A percentile compares a stretch with the other conserved stretches of the same genome.
These are phyloP conservation scores for Dryas alaskensis DNA, from an alignment of 306 rosid genomes.

Conservation along the genomic window DNA sequence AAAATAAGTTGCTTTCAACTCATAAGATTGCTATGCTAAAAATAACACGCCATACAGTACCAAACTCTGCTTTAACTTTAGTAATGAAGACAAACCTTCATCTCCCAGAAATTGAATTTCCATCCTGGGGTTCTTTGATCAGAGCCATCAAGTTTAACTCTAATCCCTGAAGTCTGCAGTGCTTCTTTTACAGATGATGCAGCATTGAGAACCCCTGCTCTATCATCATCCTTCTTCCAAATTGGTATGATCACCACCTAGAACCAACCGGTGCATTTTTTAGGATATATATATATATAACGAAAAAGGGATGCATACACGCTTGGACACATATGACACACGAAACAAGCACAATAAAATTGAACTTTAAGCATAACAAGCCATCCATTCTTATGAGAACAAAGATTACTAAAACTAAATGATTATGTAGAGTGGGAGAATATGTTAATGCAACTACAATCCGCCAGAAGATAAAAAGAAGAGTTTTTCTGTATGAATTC, in stretches of 20 bases:
- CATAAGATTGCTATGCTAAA: conserved; percentile 4
- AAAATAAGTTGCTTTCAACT: neutral
- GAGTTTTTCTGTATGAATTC: neutral
- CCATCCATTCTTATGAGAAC: neutral
- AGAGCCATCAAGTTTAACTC: conserved; percentile 78
- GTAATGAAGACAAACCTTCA: conserved; percentile 63
- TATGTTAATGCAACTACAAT: neutral
- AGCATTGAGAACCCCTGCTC: conserved; percentile 57
- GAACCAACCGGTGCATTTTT: conserved; percentile 23
- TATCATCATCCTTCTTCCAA: conserved; percentile 91
- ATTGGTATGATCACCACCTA: conserved; percentile 94
- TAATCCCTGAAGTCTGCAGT: conserved; percentile 65
- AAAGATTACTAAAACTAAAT: conserved; percentile 1
- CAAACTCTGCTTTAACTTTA: conserved; percentile 2
- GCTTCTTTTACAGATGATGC: conserved; percentile 59
- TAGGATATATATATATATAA: neutral
- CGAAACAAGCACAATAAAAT: neutral
- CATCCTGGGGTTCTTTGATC: conserved; percentile 96
- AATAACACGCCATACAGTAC: conserved; percentile 9
- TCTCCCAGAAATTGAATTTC: conserved; percentile 99
- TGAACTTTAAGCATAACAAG: neutral
- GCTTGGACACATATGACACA: neutral
- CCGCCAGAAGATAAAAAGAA: neutral
- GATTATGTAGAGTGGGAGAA: neutral
- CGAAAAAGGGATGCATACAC: neutral